phyloP scores from a whole-genome alignment of 2,329 filamentous ascomycete species.

The Cladobotryum mycophilum region DNA sequence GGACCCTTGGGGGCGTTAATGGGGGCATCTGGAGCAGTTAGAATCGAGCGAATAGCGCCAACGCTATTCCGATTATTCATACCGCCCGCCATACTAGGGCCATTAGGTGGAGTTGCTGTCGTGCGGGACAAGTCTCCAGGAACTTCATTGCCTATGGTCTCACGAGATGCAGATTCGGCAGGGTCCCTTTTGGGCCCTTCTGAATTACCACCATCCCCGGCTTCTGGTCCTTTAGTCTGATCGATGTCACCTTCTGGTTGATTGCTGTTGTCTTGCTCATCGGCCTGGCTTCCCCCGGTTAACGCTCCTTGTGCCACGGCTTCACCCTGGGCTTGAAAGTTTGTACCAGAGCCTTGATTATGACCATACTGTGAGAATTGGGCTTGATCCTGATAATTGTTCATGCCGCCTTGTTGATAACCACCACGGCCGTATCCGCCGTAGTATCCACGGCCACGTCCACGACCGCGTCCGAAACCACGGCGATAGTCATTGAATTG shows the following conservation, averaged over 20 bases:
- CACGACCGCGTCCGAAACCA: constrained; percentile 59
- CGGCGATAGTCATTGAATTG: constrained; percentile 73
- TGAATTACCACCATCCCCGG: constrained; percentile 11
- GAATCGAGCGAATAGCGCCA: constrained; percentile 25
- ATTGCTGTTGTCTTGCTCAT: constrained; percentile 35
- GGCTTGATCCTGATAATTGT: constrained; percentile 30
- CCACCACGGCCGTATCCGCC: constrained; percentile 52
- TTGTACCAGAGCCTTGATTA: constrained; percentile 6
- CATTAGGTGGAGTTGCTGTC: constrained; percentile 13
- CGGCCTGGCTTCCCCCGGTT: constrained; percentile 26
- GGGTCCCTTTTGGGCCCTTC: constrained; percentile 17
- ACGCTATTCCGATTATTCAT: constrained; percentile 17
- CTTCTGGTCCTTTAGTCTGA: constrained; percentile 6
- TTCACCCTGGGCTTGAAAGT: constrained; percentile 16
- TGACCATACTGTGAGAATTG: constrained; percentile 25
- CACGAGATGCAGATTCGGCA: constrained; percentile 21
- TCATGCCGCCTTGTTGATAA: constrained; percentile 38
- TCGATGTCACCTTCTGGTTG: constrained; percentile 15
- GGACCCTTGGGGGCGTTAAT: constrained; percentile 83
- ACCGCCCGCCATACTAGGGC: constrained; percentile 15
- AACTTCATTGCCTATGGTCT: constrained; percentile 25
- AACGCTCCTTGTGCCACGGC: constrained; percentile 13
- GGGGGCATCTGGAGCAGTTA: constrained; percentile 38
- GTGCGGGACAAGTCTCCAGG: constrained; percentile 14
- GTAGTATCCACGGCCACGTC: constrained; percentile 58